Evolutionary conservation across 1,284 basidiomycete genomes (phyloP).

Genomic region (Cystobasidium sp.): DNA sequence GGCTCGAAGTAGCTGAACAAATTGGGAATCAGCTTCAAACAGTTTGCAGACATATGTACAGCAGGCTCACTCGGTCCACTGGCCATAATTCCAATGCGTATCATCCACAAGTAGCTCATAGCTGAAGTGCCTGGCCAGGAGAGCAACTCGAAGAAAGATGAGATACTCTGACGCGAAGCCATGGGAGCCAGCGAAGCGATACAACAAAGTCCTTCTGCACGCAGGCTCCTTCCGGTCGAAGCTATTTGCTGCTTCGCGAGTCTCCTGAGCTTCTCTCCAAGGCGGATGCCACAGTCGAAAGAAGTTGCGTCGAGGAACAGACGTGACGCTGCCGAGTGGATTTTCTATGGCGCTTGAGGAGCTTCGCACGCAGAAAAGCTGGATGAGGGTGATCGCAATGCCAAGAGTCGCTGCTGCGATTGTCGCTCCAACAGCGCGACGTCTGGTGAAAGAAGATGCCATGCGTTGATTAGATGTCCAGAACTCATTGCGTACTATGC

Average conservation of each 20-base stretch:
- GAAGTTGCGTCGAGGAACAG: background rate
- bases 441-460: background rate
- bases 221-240: background rate
- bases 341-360: too few species aligned
- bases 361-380: background rate
- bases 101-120: slow-evolving; percentile 49
- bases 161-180: slow-evolving; percentile 51
- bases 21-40: background rate
- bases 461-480: background rate
- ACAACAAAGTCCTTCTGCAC: slow-evolving; percentile 30
- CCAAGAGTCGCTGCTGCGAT: background rate
- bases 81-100: slow-evolving; percentile 50
- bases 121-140: slow-evolving; percentile 45
- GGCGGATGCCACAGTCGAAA: slow-evolving; percentile 1
- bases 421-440: too few species aligned
- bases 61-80: slow-evolving; percentile 41
- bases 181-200: slow-evolving; percentile 46
- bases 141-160: slow-evolving; percentile 47
- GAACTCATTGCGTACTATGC: background rate
- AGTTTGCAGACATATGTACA: background rate
- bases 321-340: too few species aligned
- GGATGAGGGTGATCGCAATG: background rate
- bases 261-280: background rate
- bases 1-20: slow-evolving; percentile 33
- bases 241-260: background rate